Evolutionary conservation across 1,284 basidiomycete genomes (phyloP).

Genomic region (Ceratobasidium sp.): DNA sequence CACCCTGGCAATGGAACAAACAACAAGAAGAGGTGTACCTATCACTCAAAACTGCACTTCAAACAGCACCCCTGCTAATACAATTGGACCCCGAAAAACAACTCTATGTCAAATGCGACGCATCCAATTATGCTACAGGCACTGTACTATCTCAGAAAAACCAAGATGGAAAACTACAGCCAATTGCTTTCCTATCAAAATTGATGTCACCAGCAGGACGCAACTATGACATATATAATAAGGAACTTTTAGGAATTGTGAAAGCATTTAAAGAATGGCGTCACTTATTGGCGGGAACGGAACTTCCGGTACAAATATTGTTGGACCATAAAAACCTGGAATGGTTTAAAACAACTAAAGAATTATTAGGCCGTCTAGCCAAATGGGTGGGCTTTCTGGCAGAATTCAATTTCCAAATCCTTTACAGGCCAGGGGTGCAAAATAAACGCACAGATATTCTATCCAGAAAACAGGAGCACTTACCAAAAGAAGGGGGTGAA

Average conservation of each 20-base stretch:
- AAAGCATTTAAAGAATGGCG: constrained; percentile 56
- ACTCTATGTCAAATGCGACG: constrained; percentile 50
- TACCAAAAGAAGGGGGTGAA: no score
- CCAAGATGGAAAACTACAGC: constrained; percentile 46
- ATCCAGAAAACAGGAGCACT: no score
- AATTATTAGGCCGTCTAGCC: constrained; percentile 57
- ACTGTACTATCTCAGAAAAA: constrained; percentile 48
- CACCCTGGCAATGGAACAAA: constrained; percentile 42
- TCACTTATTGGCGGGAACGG: constrained; percentile 54
- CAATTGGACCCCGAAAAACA: constrained; percentile 49
- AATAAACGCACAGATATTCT: constrained; percentile 57
- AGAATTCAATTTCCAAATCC: constrained; percentile 11
- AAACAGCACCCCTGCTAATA: constrained; percentile 47
- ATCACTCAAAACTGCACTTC: constrained; percentile 47
- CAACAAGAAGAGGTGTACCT: constrained; percentile 48
- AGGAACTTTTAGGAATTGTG: constrained; percentile 61
- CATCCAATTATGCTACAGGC: constrained; percentile 51
- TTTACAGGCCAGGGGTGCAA: constrained; percentile 55
- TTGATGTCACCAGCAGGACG: constrained; percentile 49
- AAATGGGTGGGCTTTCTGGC: constrained; percentile 56
- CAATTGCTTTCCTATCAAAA: constrained; percentile 51
- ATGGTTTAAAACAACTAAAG: constrained; percentile 53
- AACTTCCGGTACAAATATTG: constrained; percentile 50
- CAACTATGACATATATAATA: constrained; percentile 57
- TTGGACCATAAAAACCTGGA: constrained; percentile 50